phyloP scores from a whole-genome alignment of 176 grass and related monocot species.

The Oryza glaberrima region DNA sequence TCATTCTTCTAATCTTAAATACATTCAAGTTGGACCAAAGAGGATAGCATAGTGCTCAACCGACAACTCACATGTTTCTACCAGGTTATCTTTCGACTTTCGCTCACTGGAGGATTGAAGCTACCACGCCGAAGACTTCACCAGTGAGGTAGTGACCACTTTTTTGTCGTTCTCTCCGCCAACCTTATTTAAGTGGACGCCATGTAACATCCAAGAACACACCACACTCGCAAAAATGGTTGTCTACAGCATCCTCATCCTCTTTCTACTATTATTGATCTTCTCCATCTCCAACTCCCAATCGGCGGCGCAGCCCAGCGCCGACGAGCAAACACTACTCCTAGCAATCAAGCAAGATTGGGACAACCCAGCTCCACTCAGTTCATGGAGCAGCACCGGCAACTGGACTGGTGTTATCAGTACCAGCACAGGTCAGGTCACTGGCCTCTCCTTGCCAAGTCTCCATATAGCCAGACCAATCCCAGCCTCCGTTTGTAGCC shows the following conservation, averaged over 20 bases:
- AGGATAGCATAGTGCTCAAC: background rate
- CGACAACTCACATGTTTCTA: background rate
- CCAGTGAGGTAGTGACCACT: background rate
- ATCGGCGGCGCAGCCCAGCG: background rate
- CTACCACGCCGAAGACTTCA: background rate
- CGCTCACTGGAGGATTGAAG: background rate
- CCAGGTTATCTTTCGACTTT: background rate
- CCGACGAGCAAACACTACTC: background rate
- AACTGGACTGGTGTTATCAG: conserved; percentile 46
- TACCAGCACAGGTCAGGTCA: conserved; percentile 15
- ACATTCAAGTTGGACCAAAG: background rate
- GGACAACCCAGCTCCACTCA: conserved; percentile 37
- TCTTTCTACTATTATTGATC: background rate
- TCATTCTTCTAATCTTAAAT: background rate
- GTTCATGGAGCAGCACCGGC: conserved; percentile 50
- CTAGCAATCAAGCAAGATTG: conserved; percentile 40
- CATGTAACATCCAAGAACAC: background rate
- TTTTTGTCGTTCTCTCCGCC: too few species aligned
- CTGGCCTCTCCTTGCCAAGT: background rate
- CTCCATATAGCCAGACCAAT: conserved; percentile 3
- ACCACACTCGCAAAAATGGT: background rate
- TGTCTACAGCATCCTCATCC: background rate
- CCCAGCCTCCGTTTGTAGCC: conserved; percentile 47
- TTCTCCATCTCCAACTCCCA: background rate
- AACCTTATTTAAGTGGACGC: background rate